phyloP scores from a whole-genome alignment of 2,329 filamentous ascomycete species.

The Alternaria atra region DNA sequence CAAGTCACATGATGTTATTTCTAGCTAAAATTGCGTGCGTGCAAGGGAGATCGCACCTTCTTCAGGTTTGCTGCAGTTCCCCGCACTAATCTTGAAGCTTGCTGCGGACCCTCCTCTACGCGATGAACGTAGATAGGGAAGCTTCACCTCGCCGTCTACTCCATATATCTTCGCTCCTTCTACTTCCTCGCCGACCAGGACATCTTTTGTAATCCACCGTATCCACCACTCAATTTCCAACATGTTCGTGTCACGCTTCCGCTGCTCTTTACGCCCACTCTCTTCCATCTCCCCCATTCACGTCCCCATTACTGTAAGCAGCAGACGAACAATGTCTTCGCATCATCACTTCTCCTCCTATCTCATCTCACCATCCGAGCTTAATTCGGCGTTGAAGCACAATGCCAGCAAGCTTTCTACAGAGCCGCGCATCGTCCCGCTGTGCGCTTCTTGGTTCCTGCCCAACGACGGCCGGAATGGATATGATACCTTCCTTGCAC shows the following conservation, averaged over 20 bases:
- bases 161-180: constrained; percentile 13
- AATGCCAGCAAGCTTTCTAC: constrained; percentile 84
- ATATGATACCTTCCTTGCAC: constrained; percentile 79
- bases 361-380: constrained; percentile 83
- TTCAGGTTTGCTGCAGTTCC: constrained; percentile 15
- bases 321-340: constrained; percentile 40
- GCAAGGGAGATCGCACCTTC: constrained; percentile 8
- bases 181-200: constrained; percentile 12
- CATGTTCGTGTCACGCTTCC: constrained; percentile 44
- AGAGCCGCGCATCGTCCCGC: constrained; percentile 82
- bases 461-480: constrained; percentile 89
- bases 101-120: constrained; percentile 8
- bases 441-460: constrained; percentile 96
- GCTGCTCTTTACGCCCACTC: constrained; percentile 35
- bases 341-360: constrained; percentile 73
- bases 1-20: background rate
- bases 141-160: constrained; percentile 29
- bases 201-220: constrained; percentile 4
- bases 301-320: constrained; percentile 16
- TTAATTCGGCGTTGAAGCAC: constrained; percentile 81
- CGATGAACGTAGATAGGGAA: constrained; percentile 29
- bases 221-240: constrained; percentile 28
- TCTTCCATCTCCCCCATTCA: constrained; percentile 22
- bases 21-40: background rate
- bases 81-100: constrained; percentile 17